These are phyloP conservation scores for Piloderma croceum DNA, from an alignment of 768 basidiomycete species.

Conservation along the genomic window DNA sequence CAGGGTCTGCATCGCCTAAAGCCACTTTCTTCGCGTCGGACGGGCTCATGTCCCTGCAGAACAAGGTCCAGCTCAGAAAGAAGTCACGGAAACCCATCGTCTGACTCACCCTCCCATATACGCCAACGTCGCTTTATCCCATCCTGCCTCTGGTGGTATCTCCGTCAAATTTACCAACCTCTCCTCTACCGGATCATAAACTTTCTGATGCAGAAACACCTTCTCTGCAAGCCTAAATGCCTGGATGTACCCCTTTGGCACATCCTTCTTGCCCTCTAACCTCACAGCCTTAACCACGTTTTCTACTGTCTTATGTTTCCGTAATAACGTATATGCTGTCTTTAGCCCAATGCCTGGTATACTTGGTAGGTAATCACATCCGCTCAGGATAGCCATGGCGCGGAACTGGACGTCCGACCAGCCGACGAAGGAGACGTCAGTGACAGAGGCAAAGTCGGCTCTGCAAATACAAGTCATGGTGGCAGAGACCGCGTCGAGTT, in stretches of 20 bases:
- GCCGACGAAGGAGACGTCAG: conserved; percentile 67
- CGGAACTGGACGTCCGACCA: conserved; percentile 92
- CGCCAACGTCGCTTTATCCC: conserved; percentile 57
- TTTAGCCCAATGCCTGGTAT: conserved; percentile 91
- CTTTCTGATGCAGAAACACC: conserved; percentile 89
- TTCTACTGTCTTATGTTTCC: conserved; percentile 82
- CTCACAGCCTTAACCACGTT: conserved; percentile 71
- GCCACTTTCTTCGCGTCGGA: conserved; percentile 62
- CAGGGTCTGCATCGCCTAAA: conserved; percentile 64
- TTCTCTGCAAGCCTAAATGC: conserved; percentile 80
- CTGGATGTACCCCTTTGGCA: conserved; percentile 72
- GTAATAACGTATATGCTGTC: conserved; percentile 78
- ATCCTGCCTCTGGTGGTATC: conserved; percentile 40
- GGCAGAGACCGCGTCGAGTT: conserved; percentile 66
- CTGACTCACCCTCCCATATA: conserved; percentile 66
- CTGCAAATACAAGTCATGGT: conserved; percentile 66
- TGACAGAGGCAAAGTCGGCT: conserved; percentile 59
- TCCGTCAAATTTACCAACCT: conserved; percentile 67
- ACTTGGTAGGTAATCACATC: conserved; percentile 89
- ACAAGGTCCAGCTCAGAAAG: conserved; percentile 6
- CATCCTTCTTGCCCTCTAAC: conserved; percentile 77
- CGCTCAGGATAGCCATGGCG: conserved; percentile 88
- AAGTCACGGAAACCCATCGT: background rate
- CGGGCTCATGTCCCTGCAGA: conserved; percentile 56
- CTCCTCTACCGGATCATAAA: conserved; percentile 71